Evolutionary conservation across 2,329 filamentous ascomycete species (phyloP), one percentile per base, ranked within the genome.

Genomic region (Colletotrichum ledebouriae): DNA sequence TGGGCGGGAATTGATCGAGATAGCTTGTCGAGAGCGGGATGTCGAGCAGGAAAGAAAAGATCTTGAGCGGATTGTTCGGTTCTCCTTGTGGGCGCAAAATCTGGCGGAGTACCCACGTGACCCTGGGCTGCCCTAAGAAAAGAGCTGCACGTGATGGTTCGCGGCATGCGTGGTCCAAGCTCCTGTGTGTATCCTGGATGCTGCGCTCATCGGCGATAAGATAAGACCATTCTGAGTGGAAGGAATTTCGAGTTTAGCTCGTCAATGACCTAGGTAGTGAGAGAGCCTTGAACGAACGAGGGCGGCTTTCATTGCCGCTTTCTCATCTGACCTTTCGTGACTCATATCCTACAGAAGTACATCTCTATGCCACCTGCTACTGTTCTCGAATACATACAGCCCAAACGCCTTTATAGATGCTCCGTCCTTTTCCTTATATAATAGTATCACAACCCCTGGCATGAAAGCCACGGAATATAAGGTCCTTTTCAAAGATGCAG

Each of bases 1-100:
- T 67, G 59, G 59, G 41, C 42, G 61, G 63, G 58, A 59, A 60
- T 53, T 39, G 52, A 50, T 50, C 53, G 25, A 59, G 57, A 57
- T 59, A 46, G 37, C 20, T 53, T 63, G 60, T 56, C 56, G 42
- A 42, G 50, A 39, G 7, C 20, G 46, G 20, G 22, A 47, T 29
- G 22, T 9, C 37, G n/a, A 42, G n/a, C 25, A 29, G 1, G 12
- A 56, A 41, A 70, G 22, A 52, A 52, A 59, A 17, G 17, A 44
- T 5, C 67, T 61, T 63, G 29, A 49, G 25, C 2, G 15, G 33
- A 20, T 11, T 37, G 59, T n/a, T 65, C 42, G 37, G 37, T 13
- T 25, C 25, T 13, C 15, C 42, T 39, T 33, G 41, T 34, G 37
- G 29, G 34, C 39, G n/a, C 20, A 12, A 25, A 37, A 55, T 33